phyloP scores from a whole-genome alignment of 2,329 filamentous ascomycete species.

The Chaetomium globosum region DNA sequence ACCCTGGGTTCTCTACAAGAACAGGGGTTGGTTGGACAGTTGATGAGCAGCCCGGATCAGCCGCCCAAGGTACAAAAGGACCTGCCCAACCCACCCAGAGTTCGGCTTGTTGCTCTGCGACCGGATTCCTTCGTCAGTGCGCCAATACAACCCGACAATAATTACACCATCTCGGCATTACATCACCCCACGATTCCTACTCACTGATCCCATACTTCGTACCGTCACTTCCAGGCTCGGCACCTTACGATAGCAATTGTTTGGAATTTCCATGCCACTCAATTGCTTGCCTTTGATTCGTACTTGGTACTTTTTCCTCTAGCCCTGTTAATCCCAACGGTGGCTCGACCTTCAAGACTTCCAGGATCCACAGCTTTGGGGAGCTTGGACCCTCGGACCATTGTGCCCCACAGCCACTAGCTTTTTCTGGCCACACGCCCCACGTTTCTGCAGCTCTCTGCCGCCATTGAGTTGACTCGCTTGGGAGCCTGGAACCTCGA shows the following conservation, averaged over 20 bases:
- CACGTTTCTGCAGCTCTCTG: slow-evolving; percentile 20
- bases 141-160: slow-evolving; percentile 14
- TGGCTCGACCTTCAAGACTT: not conserved
- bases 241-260: not conserved
- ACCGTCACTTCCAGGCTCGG: not conserved
- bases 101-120: slow-evolving; percentile 34
- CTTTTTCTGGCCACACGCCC: not conserved
- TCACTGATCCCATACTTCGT: not conserved
- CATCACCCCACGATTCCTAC: slow-evolving; percentile 27
- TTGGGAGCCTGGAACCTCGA: slow-evolving; percentile 4
- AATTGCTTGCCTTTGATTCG: not conserved
- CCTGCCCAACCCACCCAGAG: slow-evolving; percentile 40
- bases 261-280: not conserved
- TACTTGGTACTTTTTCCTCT: not conserved
- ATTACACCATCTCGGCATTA: slow-evolving; percentile 18
- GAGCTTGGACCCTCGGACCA: slow-evolving; percentile 21
- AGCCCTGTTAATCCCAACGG: not conserved
- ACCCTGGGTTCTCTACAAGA: not conserved
- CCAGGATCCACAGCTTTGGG: not conserved
- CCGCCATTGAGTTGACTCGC: not conserved
- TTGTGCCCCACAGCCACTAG: slow-evolving; percentile 22
- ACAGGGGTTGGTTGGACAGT: slow-evolving; percentile 25
- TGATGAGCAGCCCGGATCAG: slow-evolving; percentile 20
- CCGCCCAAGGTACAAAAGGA: slow-evolving; percentile 43
- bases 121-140: slow-evolving; percentile 17